phyloP scores from a whole-genome alignment of 768 basidiomycete genomes.

The Xerocomus brunneocitrinus region DNA sequence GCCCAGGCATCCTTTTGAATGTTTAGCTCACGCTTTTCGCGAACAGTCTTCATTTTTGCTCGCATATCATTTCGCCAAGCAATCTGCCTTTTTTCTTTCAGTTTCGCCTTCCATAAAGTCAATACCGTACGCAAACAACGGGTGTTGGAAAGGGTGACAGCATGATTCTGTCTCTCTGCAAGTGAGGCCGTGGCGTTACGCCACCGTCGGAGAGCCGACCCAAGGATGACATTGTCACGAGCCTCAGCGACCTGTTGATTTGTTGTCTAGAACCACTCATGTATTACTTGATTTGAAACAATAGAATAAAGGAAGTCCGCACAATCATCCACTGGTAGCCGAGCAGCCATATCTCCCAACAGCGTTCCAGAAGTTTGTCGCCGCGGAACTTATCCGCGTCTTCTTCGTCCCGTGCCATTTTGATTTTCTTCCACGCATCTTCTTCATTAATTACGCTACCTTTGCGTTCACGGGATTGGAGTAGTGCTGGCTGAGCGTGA shows the following conservation, averaged over 20 bases:
- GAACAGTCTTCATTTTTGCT: conserved; percentile 57
- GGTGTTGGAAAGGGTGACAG: conserved; percentile 40
- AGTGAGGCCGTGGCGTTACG: conserved; percentile 36
- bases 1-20: conserved; percentile 56
- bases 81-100: conserved; percentile 51
- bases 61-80: conserved; percentile 72
- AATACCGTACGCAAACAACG: conserved; percentile 43
- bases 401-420: conserved; percentile 63
- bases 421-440: conserved; percentile 75
- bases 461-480: conserved; percentile 36
- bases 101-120: conserved; percentile 48
- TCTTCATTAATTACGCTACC: conserved; percentile 59
- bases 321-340: conserved; percentile 72
- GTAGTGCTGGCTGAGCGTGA: conserved; percentile 13
- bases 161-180: conserved; percentile 39
- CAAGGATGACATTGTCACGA: conserved; percentile 60
- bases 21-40: conserved; percentile 50
- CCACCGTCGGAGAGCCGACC: conserved; percentile 60
- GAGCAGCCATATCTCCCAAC: conserved; percentile 72
- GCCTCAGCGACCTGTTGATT: conserved; percentile 64
- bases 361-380: conserved; percentile 60
- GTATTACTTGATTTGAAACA: conserved; percentile 13
- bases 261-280: conserved; percentile 50
- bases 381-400: conserved; percentile 67
- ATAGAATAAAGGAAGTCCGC: conserved; percentile 30